These are phyloP conservation scores for Debaryomyces fabryi DNA, from an alignment of 1,139 yeast species.

Conservation along the genomic window DNA sequence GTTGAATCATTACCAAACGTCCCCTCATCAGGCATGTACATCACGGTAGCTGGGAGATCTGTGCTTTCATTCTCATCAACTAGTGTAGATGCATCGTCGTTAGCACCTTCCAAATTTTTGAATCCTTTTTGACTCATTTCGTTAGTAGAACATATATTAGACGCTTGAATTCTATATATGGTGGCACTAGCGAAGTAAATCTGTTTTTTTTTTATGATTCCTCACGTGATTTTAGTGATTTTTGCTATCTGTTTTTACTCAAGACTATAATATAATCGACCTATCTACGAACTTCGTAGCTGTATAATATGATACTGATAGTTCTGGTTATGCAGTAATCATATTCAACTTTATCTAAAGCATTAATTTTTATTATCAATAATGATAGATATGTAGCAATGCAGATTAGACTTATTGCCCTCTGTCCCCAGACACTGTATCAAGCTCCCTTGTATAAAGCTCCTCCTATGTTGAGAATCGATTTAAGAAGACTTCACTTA, in stretches of 20 bases:
- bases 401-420: background rate
- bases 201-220: background rate
- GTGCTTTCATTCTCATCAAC: constrained; percentile 13
- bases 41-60: constrained; percentile 29
- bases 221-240: background rate
- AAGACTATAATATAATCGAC: background rate
- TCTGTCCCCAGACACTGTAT: background rate
- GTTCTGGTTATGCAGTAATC: background rate
- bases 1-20: constrained; percentile 26
- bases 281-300: background rate
- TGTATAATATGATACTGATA: background rate
- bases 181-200: constrained; percentile 3
- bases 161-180: background rate
- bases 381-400: background rate
- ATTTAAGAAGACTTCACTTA: background rate
- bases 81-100: constrained; percentile 21
- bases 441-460: background rate
- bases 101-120: constrained; percentile 12
- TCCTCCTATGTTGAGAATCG: background rate
- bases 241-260: background rate
- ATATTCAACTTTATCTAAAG: too few species aligned
- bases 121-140: constrained; percentile 14
- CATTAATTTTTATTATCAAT: background rate
- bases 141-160: background rate
- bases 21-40: constrained; percentile 38